phyloP scores from a whole-genome alignment of 495 filamentous ascomycete species.

The Talaromyces proteolyticus region DNA sequence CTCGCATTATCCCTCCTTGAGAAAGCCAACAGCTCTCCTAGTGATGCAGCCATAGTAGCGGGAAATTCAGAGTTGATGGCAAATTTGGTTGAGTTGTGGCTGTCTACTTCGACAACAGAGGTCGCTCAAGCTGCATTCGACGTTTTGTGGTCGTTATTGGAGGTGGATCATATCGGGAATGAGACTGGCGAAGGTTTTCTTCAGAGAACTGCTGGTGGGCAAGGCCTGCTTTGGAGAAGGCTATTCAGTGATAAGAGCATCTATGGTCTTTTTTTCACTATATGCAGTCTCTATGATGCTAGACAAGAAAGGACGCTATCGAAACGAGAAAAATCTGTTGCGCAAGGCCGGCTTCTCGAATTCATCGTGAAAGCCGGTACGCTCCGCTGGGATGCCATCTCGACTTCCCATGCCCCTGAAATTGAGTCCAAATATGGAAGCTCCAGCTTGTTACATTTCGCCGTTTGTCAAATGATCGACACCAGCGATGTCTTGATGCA shows the following conservation, averaged over 20 bases:
- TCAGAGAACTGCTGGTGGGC: conserved; percentile 37
- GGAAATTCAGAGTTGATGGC: conserved; percentile 55
- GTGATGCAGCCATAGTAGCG: conserved; percentile 64
- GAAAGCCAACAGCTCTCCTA: conserved; percentile 57
- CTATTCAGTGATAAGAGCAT: conserved; percentile 62
- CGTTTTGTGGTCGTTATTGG: conserved; percentile 64
- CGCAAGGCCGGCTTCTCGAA: conserved; percentile 70
- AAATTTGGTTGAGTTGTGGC: conserved; percentile 63
- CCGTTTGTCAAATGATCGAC: conserved; percentile 68
- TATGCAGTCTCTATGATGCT: conserved; percentile 46
- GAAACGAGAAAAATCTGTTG: conserved; percentile 63
- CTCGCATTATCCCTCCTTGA: conserved; percentile 64
- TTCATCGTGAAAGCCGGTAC: conserved; percentile 61
- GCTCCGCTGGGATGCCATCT: conserved; percentile 58
- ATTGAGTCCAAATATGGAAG: conserved; percentile 51
- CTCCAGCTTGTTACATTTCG: conserved; percentile 67
- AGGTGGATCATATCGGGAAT: conserved; percentile 53
- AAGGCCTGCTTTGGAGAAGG: conserved; percentile 67
- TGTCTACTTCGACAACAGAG: conserved; percentile 62
- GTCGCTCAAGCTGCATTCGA: conserved; percentile 64
- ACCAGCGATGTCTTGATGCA: conserved; percentile 74
- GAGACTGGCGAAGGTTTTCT: conserved; percentile 24
- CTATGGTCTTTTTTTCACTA: conserved; percentile 57
- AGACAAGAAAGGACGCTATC: conserved; percentile 35
- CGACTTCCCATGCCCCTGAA: conserved; percentile 50